phyloP scores from a whole-genome alignment of 176 grass and related monocot species.

The Carex kokanica region DNA sequence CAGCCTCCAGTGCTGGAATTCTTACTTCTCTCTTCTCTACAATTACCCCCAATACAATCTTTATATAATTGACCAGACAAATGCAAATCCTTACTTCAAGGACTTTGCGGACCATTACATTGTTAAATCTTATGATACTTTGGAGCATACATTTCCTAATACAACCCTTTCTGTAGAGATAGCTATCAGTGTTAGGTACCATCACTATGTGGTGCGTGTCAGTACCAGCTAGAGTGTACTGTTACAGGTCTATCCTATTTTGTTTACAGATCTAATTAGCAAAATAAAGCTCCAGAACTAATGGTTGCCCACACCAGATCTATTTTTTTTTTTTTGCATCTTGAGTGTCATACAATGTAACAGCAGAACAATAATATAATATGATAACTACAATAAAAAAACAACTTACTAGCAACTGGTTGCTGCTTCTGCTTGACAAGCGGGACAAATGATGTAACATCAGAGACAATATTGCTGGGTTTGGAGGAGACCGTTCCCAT shows the following conservation, averaged over 20 bases:
- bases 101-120: neutral
- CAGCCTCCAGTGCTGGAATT: conserved; percentile 88
- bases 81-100: neutral
- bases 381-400: conserved; percentile 20
- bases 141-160: neutral
- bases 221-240: neutral
- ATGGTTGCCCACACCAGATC: neutral
- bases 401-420: conserved; percentile 44
- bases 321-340: neutral
- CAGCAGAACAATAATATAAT: conserved; percentile 5
- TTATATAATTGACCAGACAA: neutral
- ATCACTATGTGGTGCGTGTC: neutral
- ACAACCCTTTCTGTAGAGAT: neutral
- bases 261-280: neutral
- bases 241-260: neutral
- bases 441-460: conserved; percentile 87
- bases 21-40: conserved; percentile 84
- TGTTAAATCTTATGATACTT: neutral
- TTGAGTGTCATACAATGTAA: neutral
- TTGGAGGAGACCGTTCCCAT: conserved; percentile 49
- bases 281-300: neutral
- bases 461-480: conserved; percentile 79
- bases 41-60: conserved; percentile 2
- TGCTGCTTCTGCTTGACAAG: conserved; percentile 72
- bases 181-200: neutral